These are phyloP conservation scores for Trypanosoma vivax DNA, from an alignment of 208 protist species.

Conservation along the genomic window DNA sequence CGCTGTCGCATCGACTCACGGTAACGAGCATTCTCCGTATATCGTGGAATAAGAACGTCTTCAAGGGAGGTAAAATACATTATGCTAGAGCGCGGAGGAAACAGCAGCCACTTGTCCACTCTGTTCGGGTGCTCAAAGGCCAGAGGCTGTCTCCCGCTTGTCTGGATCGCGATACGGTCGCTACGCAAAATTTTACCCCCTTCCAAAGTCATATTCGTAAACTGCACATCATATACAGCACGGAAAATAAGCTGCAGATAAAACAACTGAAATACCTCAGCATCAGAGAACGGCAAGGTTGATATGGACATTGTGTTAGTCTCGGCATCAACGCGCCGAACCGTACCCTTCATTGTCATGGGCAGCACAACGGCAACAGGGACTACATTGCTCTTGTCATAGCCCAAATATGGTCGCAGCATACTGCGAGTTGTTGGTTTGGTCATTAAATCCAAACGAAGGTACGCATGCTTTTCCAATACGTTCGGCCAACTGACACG, in stretches of 20 bases:
- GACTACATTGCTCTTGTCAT: neutral
- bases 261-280: conserved; percentile 81
- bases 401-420: neutral
- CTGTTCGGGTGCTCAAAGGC: conserved; percentile 55
- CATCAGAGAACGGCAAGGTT: conserved; percentile 65
- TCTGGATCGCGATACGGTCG: conserved; percentile 37
- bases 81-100: conserved; percentile 44
- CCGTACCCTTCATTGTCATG: conserved; percentile 22
- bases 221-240: conserved; percentile 64
- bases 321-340: conserved; percentile 1
- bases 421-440: conserved; percentile 3
- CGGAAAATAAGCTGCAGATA: conserved; percentile 81
- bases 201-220: conserved; percentile 26
- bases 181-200: conserved; percentile 27
- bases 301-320: conserved; percentile 21
- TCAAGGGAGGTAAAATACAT: conserved; percentile 50
- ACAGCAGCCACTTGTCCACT: conserved; percentile 36
- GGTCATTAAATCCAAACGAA: conserved; percentile 30
- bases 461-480: conserved; percentile 16
- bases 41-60: conserved; percentile 54
- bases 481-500: conserved; percentile 23
- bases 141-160: conserved; percentile 27
- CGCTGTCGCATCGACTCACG: conserved; percentile 29
- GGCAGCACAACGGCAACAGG: conserved; percentile 25
- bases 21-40: conserved; percentile 27